Evolutionary conservation across 1,284 basidiomycete genomes (phyloP).

Genomic region (Cryptococcus sp.): DNA sequence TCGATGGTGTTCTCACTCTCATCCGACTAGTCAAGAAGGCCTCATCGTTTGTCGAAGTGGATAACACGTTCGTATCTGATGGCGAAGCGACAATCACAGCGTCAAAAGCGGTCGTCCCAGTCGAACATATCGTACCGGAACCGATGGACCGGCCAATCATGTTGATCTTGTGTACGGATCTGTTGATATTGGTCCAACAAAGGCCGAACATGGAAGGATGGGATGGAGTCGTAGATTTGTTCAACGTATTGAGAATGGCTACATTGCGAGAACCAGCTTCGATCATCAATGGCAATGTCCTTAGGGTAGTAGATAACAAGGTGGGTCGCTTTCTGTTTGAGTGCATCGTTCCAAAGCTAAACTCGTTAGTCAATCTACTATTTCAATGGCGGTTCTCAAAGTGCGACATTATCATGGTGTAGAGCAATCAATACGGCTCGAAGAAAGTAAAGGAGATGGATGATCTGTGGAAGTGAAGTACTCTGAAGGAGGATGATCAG

Average conservation of each 20-base stretch:
- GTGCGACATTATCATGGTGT: conserved; percentile 82
- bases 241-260: conserved; percentile 89
- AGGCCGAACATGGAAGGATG: conserved; percentile 61
- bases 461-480: too few species aligned
- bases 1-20: conserved; percentile 77
- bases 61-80: conserved; percentile 13
- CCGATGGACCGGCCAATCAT: conserved; percentile 41
- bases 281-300: conserved; percentile 75
- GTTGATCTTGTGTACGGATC: conserved; percentile 61
- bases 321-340: conserved; percentile 9
- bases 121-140: conserved; percentile 69
- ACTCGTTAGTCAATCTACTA: conserved; percentile 70
- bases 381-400: conserved; percentile 76
- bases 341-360: conserved; percentile 1
- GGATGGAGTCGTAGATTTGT: conserved; percentile 71
- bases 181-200: conserved; percentile 79
- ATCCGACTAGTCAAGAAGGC: conserved; percentile 87
- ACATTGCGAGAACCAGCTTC: conserved; percentile 82
- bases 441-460: conserved; percentile 4
- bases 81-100: conserved; percentile 40
- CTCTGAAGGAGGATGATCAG: too few species aligned
- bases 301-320: conserved; percentile 48
- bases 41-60: conserved; percentile 72
- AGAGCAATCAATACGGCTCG: conserved; percentile 42
- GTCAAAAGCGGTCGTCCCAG: conserved; percentile 66